Evolutionary conservation across 169 alveolate genomes (phyloP).

Genomic region (Theileria parva): DNA sequence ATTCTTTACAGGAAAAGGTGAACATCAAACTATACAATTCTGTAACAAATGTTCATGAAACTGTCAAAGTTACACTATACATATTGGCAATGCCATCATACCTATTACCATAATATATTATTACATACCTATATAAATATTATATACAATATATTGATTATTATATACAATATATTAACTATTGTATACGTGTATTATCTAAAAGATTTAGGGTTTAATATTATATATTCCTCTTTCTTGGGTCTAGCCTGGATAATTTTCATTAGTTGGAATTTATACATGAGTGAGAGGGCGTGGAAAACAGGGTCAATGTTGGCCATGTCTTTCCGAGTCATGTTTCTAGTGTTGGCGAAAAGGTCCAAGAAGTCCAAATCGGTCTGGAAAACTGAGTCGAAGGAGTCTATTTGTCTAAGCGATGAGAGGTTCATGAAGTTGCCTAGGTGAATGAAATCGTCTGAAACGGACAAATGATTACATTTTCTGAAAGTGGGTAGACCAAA

Average conservation of each 20-base stretch:
- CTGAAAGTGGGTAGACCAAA: slow-evolving; percentile 58
- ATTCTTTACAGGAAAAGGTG: not conserved
- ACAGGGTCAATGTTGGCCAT: slow-evolving; percentile 33
- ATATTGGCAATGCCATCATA: slow-evolving; percentile 7
- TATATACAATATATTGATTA: not conserved
- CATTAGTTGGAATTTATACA: slow-evolving; percentile 52
- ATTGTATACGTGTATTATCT: not conserved
- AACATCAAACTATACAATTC: not conserved
- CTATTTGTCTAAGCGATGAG: slow-evolving; percentile 9
- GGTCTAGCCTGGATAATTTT: slow-evolving; percentile 64
- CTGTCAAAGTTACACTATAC: slow-evolving; percentile 9
- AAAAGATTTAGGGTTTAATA: slow-evolving; percentile 28
- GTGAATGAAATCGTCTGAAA: slow-evolving; percentile 49
- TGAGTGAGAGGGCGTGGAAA: slow-evolving; percentile 35
- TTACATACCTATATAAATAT: not conserved
- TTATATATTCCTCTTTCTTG: slow-evolving; percentile 43
- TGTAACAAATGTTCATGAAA: not conserved
- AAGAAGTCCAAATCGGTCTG: not conserved
- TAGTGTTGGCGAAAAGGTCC: slow-evolving; percentile 13
- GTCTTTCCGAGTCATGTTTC: slow-evolving; percentile 18
- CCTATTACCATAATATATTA: not conserved
- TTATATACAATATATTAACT: not conserved
- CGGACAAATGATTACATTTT: slow-evolving; percentile 52
- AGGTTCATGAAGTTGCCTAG: slow-evolving; percentile 43
- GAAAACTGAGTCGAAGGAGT: slow-evolving; percentile 16